Base-by-base conservation (phyloP, 495 filamentous ascomycete species). In the Emericellopsis terricola region DNA sequence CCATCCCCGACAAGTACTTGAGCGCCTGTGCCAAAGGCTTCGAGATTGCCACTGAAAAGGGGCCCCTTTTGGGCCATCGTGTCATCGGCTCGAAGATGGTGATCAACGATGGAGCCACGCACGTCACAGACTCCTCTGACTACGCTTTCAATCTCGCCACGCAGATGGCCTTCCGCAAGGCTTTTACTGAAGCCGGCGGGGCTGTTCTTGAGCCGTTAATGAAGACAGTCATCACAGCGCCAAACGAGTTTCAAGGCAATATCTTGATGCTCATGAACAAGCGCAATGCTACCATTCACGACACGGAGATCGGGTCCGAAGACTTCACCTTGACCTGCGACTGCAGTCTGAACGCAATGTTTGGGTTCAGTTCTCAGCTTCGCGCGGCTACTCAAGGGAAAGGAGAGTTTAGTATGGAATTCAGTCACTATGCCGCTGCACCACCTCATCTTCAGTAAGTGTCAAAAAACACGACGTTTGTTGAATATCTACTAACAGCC, bases 381-480 rank as follows among this genome's bases (percentile, higher is more conserved):
- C 69, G 91, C 41, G 91, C 91, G 3, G 79, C 84, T 15, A 94
- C 87, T 8, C 91, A 99, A 62, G 91, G 89, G 34, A 99, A 99
- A 68, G 91, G 91, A 43, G 91, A 99, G 64, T 99, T 94, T 47
- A 77, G 68, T 41, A 99, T 99, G 91, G 91, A 99, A 64, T 99
- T 96, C 55, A 82, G 77, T 50, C 86, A 96, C 59, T 96, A 99
- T 51, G 72, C 76, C 37, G 65, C 81, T 35, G 81, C 87, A 42
- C 80, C 85, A 32, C 71, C 73, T 39, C 87, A 94, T 46, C 50
- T 94, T 53, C 91, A 99, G 78, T 81, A 74, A 49, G 75, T 71
- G n/a, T 27, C 4, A 20, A 26, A 18, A 1, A 8, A 9, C 15
- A 5, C 5, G 10, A 18, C 15, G 2, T 4, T 29, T 19, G 19